Evolutionary conservation across 2,329 filamentous ascomycete genomes (phyloP).

Genomic region (Cladophialophora yegresii): DNA sequence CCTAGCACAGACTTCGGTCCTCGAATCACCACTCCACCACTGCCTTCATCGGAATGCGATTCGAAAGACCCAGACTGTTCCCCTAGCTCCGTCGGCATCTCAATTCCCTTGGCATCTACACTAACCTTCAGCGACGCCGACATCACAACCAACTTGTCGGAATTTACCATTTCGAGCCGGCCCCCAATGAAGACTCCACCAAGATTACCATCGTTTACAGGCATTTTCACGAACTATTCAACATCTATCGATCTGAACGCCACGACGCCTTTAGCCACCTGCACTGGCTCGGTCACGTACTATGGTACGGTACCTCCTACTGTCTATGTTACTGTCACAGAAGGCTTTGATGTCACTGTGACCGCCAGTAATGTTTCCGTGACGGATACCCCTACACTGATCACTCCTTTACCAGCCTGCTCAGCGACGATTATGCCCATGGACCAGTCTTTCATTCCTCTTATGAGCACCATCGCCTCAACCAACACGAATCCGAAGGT

Average conservation of each 20-base stretch:
- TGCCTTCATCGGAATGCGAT: neutral
- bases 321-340: slow-evolving; percentile 33
- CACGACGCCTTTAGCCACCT: slow-evolving; percentile 21
- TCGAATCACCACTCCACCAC: neutral
- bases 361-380: slow-evolving; percentile 31
- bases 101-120: neutral
- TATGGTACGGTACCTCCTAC: slow-evolving; percentile 32
- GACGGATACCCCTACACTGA: slow-evolving; percentile 26
- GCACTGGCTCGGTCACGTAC: slow-evolving; percentile 32
- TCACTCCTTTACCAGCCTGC: slow-evolving; percentile 33
- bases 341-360: slow-evolving; percentile 31
- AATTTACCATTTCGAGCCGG: neutral
- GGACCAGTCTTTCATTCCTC: neutral
- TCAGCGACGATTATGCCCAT: slow-evolving; percentile 28
- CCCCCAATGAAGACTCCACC: slow-evolving; percentile 2
- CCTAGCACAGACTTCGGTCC: neutral
- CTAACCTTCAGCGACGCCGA: neutral
- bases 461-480: neutral
- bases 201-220: slow-evolving; percentile 8
- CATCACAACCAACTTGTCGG: neutral
- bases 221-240: slow-evolving; percentile 12
- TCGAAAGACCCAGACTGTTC: neutral
- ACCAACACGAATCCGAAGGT: neutral
- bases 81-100: neutral
- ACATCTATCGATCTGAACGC: slow-evolving; percentile 6